Percentiles rank a stretch among this genome's conserved stretches.
Conservation (phyloP, 805 yeast species). For the Hanseniaspora hatyaiensis region DNA sequence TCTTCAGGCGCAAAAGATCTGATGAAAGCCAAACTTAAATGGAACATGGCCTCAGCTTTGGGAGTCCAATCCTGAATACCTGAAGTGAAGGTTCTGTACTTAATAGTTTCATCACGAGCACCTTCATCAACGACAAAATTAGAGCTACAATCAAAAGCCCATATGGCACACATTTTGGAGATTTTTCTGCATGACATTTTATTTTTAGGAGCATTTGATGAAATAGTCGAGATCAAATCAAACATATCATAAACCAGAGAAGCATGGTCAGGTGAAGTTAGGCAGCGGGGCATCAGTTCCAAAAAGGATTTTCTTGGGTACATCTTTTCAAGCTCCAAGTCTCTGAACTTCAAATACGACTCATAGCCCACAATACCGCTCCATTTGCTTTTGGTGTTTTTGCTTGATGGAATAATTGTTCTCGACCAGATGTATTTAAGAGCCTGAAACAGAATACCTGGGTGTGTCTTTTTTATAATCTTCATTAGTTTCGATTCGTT, state of each 20-base stretch:
- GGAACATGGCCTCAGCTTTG: constrained; percentile 78
- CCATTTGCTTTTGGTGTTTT: constrained; percentile 31
- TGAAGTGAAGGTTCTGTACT: constrained; percentile 39
- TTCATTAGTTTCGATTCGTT: constrained; percentile 33
- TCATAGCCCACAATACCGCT: constrained; percentile 74
- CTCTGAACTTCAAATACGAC: constrained; percentile 57
- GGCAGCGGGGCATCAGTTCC: constrained; percentile 72
- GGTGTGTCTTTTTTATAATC: constrained; percentile 45
- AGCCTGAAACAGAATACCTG: constrained; percentile 58
- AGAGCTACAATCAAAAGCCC: constrained; percentile 56
- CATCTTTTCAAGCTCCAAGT: constrained; percentile 50
- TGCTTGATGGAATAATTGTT: constrained; percentile 25
- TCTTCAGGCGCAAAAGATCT: constrained; percentile 67
- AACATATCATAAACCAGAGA: constrained; percentile 79
- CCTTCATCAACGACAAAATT: constrained; percentile 24
- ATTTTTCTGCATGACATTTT: constrained; percentile 70
- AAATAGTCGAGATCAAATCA: constrained; percentile 63
- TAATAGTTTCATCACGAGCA: constrained; percentile 17
- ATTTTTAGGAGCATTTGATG: constrained; percentile 68
- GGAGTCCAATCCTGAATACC: constrained; percentile 70
- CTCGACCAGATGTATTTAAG: constrained; percentile 82
- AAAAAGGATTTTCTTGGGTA: constrained; percentile 65
- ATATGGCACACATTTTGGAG: constrained; percentile 68
- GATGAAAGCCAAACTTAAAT: constrained; percentile 61
- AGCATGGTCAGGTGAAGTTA: constrained; percentile 76